These are phyloP conservation scores for Ampelocalamus luodianensis DNA, from an alignment of 176 grass and related monocot genomes.

Conservation along the genomic window DNA sequence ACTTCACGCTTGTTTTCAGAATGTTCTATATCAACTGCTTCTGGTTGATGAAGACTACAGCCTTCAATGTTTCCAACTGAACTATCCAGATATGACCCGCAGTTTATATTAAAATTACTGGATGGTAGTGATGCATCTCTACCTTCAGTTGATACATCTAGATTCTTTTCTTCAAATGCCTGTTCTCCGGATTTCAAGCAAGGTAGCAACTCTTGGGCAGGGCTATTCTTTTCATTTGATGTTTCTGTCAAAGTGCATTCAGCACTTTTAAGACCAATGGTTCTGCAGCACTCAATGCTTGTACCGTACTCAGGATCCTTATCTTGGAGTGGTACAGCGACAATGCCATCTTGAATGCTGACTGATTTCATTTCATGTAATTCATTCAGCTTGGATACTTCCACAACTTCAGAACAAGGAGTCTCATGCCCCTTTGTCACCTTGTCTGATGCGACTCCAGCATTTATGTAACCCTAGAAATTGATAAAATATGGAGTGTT, in stretches of 20 bases:
- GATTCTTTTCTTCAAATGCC: slow-evolving; percentile 42
- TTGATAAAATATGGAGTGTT: slow-evolving; percentile 29
- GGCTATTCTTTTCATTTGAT: slow-evolving; percentile 38
- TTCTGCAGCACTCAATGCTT: slow-evolving; percentile 18
- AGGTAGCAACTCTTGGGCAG: slow-evolving; percentile 36
- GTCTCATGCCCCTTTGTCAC: slow-evolving; percentile 3
- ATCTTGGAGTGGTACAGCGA: slow-evolving; percentile 34
- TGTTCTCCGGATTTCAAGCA: slow-evolving; percentile 31
- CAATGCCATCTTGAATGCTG: slow-evolving; percentile 47
- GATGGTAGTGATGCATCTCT: slow-evolving; percentile 37
- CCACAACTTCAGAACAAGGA: slow-evolving; percentile 49
- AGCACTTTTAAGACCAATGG: slow-evolving; percentile 28
- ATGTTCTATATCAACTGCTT: slow-evolving; percentile 40
- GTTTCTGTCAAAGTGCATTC: slow-evolving; percentile 43
- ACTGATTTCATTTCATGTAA: slow-evolving; percentile 44
- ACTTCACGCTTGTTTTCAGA: slow-evolving; percentile 34
- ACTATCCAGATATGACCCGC: slow-evolving; percentile 12
- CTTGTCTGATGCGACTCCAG: slow-evolving; percentile 79
- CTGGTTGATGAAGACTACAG: slow-evolving; percentile 24
- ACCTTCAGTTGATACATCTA: slow-evolving; percentile 30
- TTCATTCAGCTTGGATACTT: slow-evolving; percentile 52
- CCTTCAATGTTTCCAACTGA: slow-evolving; percentile 43
- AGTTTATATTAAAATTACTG: slow-evolving; percentile 23
- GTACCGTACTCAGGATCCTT: slow-evolving; percentile 37
- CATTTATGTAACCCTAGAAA: slow-evolving; percentile 93